These are phyloP conservation scores for Acer negundo DNA, from an alignment of 345 rosid species.

Conservation along the genomic window DNA sequence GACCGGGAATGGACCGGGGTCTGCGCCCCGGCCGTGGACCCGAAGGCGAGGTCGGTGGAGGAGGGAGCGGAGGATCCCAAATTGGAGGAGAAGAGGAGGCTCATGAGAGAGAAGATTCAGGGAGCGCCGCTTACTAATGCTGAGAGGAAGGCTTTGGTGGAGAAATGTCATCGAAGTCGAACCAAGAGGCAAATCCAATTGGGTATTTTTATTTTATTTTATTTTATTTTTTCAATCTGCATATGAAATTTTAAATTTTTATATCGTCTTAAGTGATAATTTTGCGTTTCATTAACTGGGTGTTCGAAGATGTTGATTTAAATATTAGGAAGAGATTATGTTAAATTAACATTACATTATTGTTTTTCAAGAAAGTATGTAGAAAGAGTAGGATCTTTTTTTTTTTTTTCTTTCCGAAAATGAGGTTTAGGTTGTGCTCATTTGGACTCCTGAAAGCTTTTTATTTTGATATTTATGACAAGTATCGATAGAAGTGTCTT, in stretches of 20 bases:
- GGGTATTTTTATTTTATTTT: conserved; percentile 35
- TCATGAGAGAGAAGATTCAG: conserved; percentile 57
- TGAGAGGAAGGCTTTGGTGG: conserved; percentile 80
- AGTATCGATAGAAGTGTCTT: neutral
- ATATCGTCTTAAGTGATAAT: neutral
- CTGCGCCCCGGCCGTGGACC: conserved; percentile 77
- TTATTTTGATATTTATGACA: neutral
- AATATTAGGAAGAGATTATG: no score
- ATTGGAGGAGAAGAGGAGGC: conserved; percentile 73
- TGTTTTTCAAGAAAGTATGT: neutral
- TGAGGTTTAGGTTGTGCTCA: neutral
- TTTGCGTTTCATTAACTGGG: neutral
- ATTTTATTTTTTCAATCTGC: neutral
- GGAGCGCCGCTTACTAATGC: conserved; percentile 67
- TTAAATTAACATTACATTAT: neutral
- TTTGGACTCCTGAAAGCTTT: neutral
- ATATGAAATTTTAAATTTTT: neutral
- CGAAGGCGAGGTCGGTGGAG: conserved; percentile 60
- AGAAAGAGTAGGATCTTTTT: neutral
- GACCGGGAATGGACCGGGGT: conserved; percentile 90
- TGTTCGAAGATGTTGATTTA: neutral
- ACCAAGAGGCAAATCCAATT: conserved; percentile 76
- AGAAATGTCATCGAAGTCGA: conserved; percentile 61
- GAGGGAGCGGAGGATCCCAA: conserved; percentile 59
- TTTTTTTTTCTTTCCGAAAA: neutral